These are phyloP conservation scores for Amanita exitialis DNA, from an alignment of 768 basidiomycete genomes.

Conservation along the genomic window DNA sequence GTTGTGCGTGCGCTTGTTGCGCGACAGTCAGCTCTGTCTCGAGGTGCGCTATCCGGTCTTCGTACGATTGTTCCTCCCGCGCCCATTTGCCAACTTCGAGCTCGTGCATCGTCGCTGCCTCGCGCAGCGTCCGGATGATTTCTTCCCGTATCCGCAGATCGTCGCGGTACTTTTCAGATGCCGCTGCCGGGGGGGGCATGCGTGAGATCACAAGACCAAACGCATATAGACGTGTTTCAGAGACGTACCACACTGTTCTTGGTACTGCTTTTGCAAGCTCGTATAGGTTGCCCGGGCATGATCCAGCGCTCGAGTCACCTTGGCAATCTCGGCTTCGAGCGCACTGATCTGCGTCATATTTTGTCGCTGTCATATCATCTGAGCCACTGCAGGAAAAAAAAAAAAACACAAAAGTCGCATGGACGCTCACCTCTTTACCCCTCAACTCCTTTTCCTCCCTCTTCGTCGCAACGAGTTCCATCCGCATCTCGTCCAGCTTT, in stretches of 20 bases:
- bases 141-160: conserved; percentile 69
- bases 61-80: conserved; percentile 60
- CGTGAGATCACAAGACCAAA: neutral
- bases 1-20: conserved; percentile 57
- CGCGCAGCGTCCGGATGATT: conserved; percentile 54
- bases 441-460: conserved; percentile 91
- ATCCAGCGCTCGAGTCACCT: conserved; percentile 66
- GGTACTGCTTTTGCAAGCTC: conserved; percentile 78
- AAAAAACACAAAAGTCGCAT: conserved; percentile 5
- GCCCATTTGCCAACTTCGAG: conserved; percentile 59
- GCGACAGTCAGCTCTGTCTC: conserved; percentile 64
- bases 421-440: conserved; percentile 61
- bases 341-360: conserved; percentile 56
- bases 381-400: neutral
- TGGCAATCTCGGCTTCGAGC: conserved; percentile 73
- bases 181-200: conserved; percentile 28
- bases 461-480: conserved; percentile 70
- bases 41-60: conserved; percentile 60
- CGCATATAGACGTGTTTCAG: neutral
- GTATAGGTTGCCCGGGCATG: conserved; percentile 62
- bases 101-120: conserved; percentile 46
- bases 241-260: conserved; percentile 73
- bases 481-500: conserved; percentile 65
- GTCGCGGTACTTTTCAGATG: conserved; percentile 71
- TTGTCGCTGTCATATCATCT: conserved; percentile 34